Base-by-base conservation (phyloP, 768 basidiomycete species). In the Hortiboletus flavorubellus region DNA sequence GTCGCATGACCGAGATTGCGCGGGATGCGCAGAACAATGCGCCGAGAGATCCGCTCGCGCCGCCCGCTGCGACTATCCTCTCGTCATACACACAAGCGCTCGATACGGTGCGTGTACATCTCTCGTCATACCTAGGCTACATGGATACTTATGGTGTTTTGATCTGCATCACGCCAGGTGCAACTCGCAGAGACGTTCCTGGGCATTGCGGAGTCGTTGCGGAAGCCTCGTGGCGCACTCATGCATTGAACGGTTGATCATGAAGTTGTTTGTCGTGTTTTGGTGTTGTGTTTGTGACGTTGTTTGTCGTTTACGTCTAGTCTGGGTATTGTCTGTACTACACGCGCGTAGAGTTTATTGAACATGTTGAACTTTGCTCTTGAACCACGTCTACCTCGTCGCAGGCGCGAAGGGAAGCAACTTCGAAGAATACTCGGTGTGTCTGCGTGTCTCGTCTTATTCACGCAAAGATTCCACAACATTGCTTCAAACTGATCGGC, bases 111-210 rank as follows among this genome's bases (percentile, higher is more conserved):
- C 31, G 53, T 50, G 18, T 4, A 0, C n/a, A 18, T 14, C 18
- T 47, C 18, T 39, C 23, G 12, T 31, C 0, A 9, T 12, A 9
- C 14, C 12, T 12, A 4, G 14, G 26, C 12, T 33, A 15, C 12
- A n/a, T 34, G 23, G 2, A 30, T n/a, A 1, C 14, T 16, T 16
- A 29, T 8, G 3, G 11, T 16, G 9, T 33, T 45, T 12, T 12
- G 16, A 18, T 16, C 15, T 51, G n/a, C n/a, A n/a, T 8, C n/a
- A 10, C 8, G 3, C 40, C 9, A 84, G 83, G 73, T 84, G 12
- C 76, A 74, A 54, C 74, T 85, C 11, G 77, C 83, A 0, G 73
- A 83, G 60, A 79, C 83, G 4, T 85, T 85, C 74, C 62, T 84
- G 23, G 78, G 77, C 33, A 75, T 84, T 50, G 82, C 82, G 0